phyloP scores from a whole-genome alignment of 352 stramenopile species.

The Blastocystis sp. region DNA sequence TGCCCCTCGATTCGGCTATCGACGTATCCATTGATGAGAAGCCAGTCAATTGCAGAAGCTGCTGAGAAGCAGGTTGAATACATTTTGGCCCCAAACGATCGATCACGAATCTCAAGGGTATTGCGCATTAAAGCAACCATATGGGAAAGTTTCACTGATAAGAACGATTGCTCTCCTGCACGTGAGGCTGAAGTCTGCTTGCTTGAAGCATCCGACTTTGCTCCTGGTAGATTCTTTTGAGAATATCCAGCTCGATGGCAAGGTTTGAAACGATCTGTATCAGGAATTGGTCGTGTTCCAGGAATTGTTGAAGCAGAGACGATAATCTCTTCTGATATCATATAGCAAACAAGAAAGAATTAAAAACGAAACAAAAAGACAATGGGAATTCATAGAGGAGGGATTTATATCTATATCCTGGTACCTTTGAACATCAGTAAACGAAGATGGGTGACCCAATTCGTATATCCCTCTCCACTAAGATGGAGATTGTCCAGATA shows the following conservation, averaged over 20 bases:
- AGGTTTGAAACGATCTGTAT: constrained; percentile 51
- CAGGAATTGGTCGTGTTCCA: not conserved
- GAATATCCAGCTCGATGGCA: not conserved
- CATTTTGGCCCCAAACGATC: not conserved
- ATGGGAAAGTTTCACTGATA: not conserved
- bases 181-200: constrained; percentile 43
- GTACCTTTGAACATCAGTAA: too few relatives aligned
- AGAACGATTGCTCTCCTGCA: not conserved
- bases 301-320: not conserved
- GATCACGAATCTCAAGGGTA: constrained; percentile 21
- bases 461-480: too few relatives aligned
- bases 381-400: not conserved
- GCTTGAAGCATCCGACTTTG: constrained; percentile 25
- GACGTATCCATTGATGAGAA: constrained; percentile 42
- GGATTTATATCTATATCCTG: too few relatives aligned
- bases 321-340: constrained; percentile 48
- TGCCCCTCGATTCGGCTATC: constrained; percentile 28
- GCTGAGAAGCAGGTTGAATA: constrained; percentile 55
- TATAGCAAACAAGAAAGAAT: constrained; percentile 58
- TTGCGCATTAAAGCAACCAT: constrained; percentile 24
- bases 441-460: too few relatives aligned
- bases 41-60: constrained; percentile 25
- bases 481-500: too few relatives aligned
- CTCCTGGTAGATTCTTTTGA: not conserved
- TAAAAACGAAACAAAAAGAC: constrained; percentile 42